phyloP scores from a whole-genome alignment of 2,329 filamentous ascomycete genomes.

The Fusarium begoniae region DNA sequence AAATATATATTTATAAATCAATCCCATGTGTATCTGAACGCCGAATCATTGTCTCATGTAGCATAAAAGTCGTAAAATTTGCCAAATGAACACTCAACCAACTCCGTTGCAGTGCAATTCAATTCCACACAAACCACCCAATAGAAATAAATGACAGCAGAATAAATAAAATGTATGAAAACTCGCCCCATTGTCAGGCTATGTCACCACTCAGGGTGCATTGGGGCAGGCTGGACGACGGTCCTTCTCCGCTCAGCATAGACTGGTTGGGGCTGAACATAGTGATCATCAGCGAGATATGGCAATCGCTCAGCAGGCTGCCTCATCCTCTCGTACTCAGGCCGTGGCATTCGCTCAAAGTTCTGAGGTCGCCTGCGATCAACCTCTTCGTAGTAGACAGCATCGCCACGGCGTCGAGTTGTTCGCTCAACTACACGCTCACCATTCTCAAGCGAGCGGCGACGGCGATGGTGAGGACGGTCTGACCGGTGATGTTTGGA shows the following conservation, averaged over 20 bases:
- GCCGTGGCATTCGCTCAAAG: conserved; percentile 26
- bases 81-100: background rate
- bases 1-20: background rate
- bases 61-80: background rate
- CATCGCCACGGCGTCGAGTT: conserved; percentile 24
- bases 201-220: conserved; percentile 20
- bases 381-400: conserved; percentile 33
- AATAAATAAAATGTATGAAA: background rate
- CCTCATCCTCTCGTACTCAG: conserved; percentile 19
- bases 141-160: background rate
- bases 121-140: background rate
- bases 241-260: conserved; percentile 30
- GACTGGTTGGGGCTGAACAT: conserved; percentile 27
- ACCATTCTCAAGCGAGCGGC: conserved; percentile 12
- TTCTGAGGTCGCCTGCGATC: conserved; percentile 26
- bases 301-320: conserved; percentile 15
- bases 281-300: conserved; percentile 32
- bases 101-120: background rate
- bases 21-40: background rate
- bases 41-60: conserved; percentile 1
- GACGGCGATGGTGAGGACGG: conserved; percentile 17
- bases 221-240: conserved; percentile 16
- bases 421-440: conserved; percentile 26
- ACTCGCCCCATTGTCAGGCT: background rate
- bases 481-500: conserved; percentile 26